Evolutionary conservation across 2,329 filamentous ascomycete genomes (phyloP).

Genomic region (Phialocephala subalpina): DNA sequence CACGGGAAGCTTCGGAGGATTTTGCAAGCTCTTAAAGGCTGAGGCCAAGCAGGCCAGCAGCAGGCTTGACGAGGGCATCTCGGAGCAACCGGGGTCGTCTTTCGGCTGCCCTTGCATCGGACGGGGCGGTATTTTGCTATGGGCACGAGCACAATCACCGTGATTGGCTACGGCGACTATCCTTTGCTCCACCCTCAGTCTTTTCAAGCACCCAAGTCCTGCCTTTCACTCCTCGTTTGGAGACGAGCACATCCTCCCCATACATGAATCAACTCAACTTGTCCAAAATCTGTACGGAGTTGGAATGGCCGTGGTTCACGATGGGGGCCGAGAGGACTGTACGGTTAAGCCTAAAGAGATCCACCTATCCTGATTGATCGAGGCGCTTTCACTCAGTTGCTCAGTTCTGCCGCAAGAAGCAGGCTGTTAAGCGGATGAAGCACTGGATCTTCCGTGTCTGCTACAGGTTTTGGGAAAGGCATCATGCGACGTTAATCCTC

Average conservation of each 20-base stretch:
- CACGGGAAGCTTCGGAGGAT: conserved; percentile 28
- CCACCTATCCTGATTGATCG: conserved; percentile 12
- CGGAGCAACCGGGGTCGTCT: conserved; percentile 13
- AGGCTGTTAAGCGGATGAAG: conserved; percentile 36
- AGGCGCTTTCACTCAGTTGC: conserved; percentile 2
- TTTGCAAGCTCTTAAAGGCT: conserved; percentile 16
- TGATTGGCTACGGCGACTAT: conserved; percentile 21
- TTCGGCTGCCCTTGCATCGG: conserved; percentile 32
- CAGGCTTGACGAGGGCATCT: neutral
- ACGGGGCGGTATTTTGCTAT: conserved; percentile 1
- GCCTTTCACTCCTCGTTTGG: conserved; percentile 18
- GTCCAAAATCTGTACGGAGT: conserved; percentile 17
- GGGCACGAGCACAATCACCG: conserved; percentile 7
- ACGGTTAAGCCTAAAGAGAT: conserved; percentile 30
- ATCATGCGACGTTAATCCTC: conserved; percentile 32
- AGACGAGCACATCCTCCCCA: conserved; percentile 34
- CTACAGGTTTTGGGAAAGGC: conserved; percentile 14
- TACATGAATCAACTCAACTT: conserved; percentile 4
- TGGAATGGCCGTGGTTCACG: conserved; percentile 18
- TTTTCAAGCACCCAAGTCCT: neutral
- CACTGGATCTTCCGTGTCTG: conserved; percentile 25
- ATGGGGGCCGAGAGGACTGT: neutral
- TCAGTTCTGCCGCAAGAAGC: conserved; percentile 23
- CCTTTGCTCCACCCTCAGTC: neutral
- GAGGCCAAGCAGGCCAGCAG: neutral